Base-by-base conservation (phyloP, 805 yeast genomes). In the Kazachstania viticola region DNA sequence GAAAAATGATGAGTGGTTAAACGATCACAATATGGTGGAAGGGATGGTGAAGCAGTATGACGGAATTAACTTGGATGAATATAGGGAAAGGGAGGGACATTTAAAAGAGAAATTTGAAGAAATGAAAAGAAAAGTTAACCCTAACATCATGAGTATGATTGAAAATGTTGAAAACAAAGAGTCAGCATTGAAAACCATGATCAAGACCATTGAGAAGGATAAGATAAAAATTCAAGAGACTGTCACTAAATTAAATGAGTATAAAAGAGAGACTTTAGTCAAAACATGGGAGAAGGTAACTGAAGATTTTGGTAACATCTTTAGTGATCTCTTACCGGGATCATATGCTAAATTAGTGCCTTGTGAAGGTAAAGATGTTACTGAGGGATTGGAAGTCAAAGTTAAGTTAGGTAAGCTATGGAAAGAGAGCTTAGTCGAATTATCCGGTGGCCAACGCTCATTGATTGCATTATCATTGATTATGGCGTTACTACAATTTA, bases 371-470 rank as follows among this genome's bases (percentile, higher is more conserved):
- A 68, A 69, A 46, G 93, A 83, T 48, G 80, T 91, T 8, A 81
- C 94, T 1, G 73, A 79, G 42, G 99, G 99, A 14, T 64, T 91
- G 12, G 94, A 83, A 49, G 91, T 91, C 16, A 79, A 75, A 48
- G 97, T 91, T 1, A 75, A 81, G 50, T 62, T 91, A 12, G 98
- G 98, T 3, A 75, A 70, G 28, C 83, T 88, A 4, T 91, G 98
- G 98, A 91, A 88, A 51, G 95, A 87, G 45, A 80, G 94, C 48
- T 67, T 91, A 38, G 93, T 85, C 9, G 99, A 91, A 58, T 65
- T 91, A 28, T 82, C 95, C 5, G 99, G 99, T 35, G 99, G 99
- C 14, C 99, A 91, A 56, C 62, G 97, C 44, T 91, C 97, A 1
- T 69, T 93, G 41, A 82, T 88, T 41, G 98, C 98, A 0, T 62